phyloP scores from a whole-genome alignment of 352 stramenopile genomes.

The Phytophthora cactorum region DNA sequence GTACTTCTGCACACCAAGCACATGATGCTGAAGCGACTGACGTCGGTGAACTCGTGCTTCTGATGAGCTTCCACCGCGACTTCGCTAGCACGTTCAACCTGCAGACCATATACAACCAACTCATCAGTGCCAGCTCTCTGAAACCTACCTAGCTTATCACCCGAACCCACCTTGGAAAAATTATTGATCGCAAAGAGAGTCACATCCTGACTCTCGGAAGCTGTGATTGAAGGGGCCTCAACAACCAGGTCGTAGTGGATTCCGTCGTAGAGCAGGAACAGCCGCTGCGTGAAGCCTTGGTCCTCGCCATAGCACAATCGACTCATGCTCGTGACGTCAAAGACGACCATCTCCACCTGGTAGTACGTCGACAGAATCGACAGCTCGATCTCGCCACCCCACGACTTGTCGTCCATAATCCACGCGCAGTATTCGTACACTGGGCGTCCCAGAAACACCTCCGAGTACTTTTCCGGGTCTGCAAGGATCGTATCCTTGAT shows the following conservation, averaged over 20 bases:
- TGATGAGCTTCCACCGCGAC: conserved; percentile 85
- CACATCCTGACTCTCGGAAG: conserved; percentile 58
- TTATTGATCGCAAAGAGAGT: conserved; percentile 86
- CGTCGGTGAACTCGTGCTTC: conserved; percentile 85
- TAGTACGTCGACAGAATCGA: conserved; percentile 84
- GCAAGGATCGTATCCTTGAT: conserved; percentile 79
- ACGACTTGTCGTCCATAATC: conserved; percentile 85
- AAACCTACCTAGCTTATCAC: not conserved
- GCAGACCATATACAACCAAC: not conserved
- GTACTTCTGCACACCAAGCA: conserved; percentile 70
- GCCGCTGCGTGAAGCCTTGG: conserved; percentile 80
- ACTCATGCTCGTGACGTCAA: conserved; percentile 88
- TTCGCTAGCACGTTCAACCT: conserved; percentile 81
- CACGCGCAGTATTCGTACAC: conserved; percentile 86
- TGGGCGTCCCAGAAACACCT: conserved; percentile 77
- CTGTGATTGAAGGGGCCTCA: conserved; percentile 53
- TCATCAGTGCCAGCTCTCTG: conserved; percentile 1
- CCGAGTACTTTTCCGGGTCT: conserved; percentile 67
- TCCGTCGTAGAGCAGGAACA: conserved; percentile 89
- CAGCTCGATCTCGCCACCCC: conserved; percentile 88
- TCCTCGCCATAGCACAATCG: conserved; percentile 85
- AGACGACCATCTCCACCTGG: conserved; percentile 85
- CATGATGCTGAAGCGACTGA: conserved; percentile 75
- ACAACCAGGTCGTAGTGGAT: conserved; percentile 88
- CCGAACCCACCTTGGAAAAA: conserved; percentile 67